Evolutionary conservation across 2,329 filamentous ascomycete genomes (phyloP).

Genomic region (Immersiporthe knoxdaviesiana): DNA sequence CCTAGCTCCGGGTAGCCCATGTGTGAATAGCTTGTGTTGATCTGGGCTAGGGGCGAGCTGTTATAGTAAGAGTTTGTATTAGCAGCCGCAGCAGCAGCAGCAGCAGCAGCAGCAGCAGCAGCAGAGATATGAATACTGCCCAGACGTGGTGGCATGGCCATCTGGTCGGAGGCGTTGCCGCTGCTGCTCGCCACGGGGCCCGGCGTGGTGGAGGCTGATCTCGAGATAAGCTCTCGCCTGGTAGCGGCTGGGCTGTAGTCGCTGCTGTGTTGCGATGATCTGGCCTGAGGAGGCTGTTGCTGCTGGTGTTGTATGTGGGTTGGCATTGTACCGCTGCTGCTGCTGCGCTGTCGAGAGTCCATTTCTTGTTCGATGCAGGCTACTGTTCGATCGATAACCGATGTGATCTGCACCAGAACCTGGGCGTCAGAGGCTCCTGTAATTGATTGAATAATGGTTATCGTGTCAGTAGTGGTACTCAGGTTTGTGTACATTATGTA

Average conservation of each 20-base stretch:
- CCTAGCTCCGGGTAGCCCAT: constrained; percentile 24
- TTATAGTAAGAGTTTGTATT: constrained; percentile 21
- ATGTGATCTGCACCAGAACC: constrained; percentile 49
- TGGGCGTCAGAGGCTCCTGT: constrained; percentile 48
- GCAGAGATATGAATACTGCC: not conserved
- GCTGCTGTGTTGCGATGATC: constrained; percentile 16
- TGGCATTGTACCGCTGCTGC: constrained; percentile 24
- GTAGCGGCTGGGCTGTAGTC: constrained; percentile 7
- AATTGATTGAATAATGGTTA: not conserved
- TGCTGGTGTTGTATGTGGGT: constrained; percentile 16
- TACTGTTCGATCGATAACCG: constrained; percentile 56
- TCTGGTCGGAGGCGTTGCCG: constrained; percentile 10
- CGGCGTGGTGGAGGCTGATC: constrained; percentile 20
- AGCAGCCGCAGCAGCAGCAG: not conserved
- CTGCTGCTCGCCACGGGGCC: constrained; percentile 9
- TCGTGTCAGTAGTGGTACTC: not conserved
- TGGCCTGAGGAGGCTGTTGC: too few relatives aligned
- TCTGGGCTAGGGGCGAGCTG: constrained; percentile 16
- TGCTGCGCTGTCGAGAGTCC: constrained; percentile 38
- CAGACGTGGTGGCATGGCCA: constrained; percentile 14
- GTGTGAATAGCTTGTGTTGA: constrained; percentile 19
- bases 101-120: not conserved
- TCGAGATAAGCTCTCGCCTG: not conserved
- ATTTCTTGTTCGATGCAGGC: constrained; percentile 57
- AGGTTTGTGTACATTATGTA: too few relatives aligned